Conservation (phyloP, 2,329 filamentous ascomycete species). For the Piedraia hortae region DNA sequence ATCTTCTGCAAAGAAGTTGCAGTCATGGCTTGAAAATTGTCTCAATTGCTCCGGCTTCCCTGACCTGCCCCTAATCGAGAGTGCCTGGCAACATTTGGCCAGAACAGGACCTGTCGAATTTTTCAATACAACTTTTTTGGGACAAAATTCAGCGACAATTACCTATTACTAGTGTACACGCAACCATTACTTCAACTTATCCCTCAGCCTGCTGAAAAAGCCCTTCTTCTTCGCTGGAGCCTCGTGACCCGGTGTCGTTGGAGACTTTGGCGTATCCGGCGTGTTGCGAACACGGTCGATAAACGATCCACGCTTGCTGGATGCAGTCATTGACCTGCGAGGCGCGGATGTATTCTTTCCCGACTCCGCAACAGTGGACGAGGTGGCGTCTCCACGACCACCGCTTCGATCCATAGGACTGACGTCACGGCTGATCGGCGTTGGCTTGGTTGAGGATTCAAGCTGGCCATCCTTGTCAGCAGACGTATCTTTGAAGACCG, state of each 20-base stretch:
- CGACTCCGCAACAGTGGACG: constrained; percentile 16
- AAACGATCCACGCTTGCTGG: constrained; percentile 8
- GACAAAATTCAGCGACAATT: too few relatives aligned
- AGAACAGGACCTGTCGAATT: too few relatives aligned
- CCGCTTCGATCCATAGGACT: constrained; percentile 16
- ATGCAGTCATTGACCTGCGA: too few relatives aligned
- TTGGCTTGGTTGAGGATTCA: constrained; percentile 2
- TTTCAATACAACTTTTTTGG: too few relatives aligned
- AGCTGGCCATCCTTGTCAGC: constrained; percentile 3
- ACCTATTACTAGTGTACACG: too few relatives aligned
- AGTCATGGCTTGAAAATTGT: too few relatives aligned
- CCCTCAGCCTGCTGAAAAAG: constrained; percentile 23
- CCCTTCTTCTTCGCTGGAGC: constrained; percentile 17
- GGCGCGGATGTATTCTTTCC: constrained; percentile 7
- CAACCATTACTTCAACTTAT: constrained; percentile 14
- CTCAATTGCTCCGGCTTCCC: too few relatives aligned
- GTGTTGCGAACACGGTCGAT: constrained; percentile 12
- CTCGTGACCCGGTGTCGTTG: constrained; percentile 5
- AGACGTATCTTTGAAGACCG: constrained; percentile 4
- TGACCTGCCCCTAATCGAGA: too few relatives aligned
- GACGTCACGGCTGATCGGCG: constrained; percentile 15
- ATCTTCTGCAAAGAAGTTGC: too few relatives aligned
- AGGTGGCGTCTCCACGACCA: constrained; percentile 10
- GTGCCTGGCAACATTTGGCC: too few relatives aligned
- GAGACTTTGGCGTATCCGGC: constrained; percentile 14